phyloP scores from a whole-genome alignment of 192 early-diverging fungal species.

The Pilobolus umbonatus region DNA sequence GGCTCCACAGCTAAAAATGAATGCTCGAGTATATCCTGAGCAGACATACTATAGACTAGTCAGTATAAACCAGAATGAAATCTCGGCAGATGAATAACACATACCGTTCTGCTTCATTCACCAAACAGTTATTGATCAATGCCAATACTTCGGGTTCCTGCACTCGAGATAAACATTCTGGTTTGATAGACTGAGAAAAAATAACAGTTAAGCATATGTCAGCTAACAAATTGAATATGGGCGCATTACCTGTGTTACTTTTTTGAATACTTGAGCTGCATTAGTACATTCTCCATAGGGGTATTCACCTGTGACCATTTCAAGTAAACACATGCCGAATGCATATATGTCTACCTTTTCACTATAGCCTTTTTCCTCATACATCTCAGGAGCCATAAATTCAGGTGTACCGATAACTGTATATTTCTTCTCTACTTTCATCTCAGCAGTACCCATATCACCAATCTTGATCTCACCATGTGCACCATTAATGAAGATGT shows the following conservation, averaged over 20 bases:
- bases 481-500: conserved; percentile 82
- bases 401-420: conserved; percentile 79
- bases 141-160: conserved; percentile 59
- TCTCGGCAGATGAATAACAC: conserved; percentile 37
- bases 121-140: conserved; percentile 62
- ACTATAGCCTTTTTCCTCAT: conserved; percentile 77
- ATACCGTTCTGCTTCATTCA: conserved; percentile 58
- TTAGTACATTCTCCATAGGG: conserved; percentile 81
- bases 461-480: conserved; percentile 84
- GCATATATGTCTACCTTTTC: conserved; percentile 86
- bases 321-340: conserved; percentile 78
- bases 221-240: too few species aligned
- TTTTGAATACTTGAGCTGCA: conserved; percentile 74
- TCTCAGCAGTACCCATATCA: conserved; percentile 78
- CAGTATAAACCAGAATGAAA: background rate
- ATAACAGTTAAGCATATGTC: too few species aligned
- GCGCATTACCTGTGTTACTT: conserved; percentile 53
- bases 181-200: too few species aligned
- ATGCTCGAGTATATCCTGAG: conserved; percentile 68
- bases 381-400: conserved; percentile 86
- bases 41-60: conserved; percentile 64
- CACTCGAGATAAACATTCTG: conserved; percentile 62
- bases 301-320: conserved; percentile 84
- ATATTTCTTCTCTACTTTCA: conserved; percentile 77
- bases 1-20: conserved; percentile 72